Evolutionary conservation across 2,329 filamentous ascomycete genomes (phyloP).

Genomic region (Cryphonectria parasitica): DNA sequence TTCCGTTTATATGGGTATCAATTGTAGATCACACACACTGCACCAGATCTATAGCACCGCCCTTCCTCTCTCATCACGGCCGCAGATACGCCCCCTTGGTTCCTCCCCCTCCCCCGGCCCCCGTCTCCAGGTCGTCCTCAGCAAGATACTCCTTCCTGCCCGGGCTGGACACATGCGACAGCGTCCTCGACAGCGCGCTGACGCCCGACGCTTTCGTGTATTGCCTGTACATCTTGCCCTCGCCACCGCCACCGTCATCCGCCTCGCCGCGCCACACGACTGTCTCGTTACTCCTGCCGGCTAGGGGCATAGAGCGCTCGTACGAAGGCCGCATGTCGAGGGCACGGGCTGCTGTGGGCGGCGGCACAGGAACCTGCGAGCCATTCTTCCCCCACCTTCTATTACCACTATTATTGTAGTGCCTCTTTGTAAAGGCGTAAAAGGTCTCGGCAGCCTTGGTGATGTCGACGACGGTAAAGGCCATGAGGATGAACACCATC

Average conservation of each 20-base stretch:
- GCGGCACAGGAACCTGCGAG: neutral
- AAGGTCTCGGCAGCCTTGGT: constrained; percentile 29
- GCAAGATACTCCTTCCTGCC: constrained; percentile 2
- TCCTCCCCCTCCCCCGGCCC: neutral
- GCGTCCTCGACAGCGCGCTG: constrained; percentile 26
- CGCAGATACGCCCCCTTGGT: neutral
- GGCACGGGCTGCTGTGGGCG: neutral
- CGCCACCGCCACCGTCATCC: constrained; percentile 18
- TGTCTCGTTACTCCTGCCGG: constrained; percentile 20
- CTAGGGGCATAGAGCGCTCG: constrained; percentile 2
- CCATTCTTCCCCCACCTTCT: neutral
- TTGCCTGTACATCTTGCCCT: constrained; percentile 24
- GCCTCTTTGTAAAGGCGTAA: constrained; percentile 23
- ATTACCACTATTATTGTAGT: neutral
- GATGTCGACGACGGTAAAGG: constrained; percentile 44
- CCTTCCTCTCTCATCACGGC: neutral
- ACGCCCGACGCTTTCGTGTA: constrained; percentile 25
- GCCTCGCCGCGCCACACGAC: constrained; percentile 22
- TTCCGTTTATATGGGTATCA: neutral
- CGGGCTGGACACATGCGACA: constrained; percentile 22
- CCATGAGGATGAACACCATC: constrained; percentile 43
- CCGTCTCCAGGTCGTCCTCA: constrained; percentile 23
- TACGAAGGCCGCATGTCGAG: constrained; percentile 10
- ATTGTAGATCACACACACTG: neutral
- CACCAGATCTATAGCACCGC: neutral